Conservation (phyloP, 805 yeast species). For the Saccharomycopsis sp. region DNA sequence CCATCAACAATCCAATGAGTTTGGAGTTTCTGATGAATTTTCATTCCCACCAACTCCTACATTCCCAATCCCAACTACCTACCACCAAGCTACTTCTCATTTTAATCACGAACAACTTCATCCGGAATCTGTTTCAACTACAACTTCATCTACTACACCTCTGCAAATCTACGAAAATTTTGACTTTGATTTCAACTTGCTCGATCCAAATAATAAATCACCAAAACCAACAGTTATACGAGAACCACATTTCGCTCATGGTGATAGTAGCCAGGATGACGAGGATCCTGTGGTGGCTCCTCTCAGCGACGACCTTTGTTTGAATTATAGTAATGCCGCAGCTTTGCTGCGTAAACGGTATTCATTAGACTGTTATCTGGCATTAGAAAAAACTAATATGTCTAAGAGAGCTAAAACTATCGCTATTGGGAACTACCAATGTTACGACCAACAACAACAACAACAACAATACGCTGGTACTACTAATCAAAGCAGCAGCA, state of each 20-base stretch:
- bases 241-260: too few relatives aligned
- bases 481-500: too few relatives aligned
- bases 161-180: not conserved
- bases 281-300: not conserved
- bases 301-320: constrained; percentile 2
- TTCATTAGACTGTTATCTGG: not conserved
- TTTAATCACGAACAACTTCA: not conserved
- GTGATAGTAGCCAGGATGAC: not conserved
- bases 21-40: too few relatives aligned
- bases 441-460: not conserved
- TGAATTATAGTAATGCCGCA: not conserved
- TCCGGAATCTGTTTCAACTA: not conserved
- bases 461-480: not conserved
- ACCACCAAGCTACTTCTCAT: not conserved
- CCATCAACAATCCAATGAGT: too few relatives aligned
- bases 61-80: not conserved
- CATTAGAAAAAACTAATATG: not conserved
- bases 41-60: too few relatives aligned
- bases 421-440: not conserved
- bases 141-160: not conserved
- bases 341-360: not conserved
- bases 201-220: not conserved
- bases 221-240: not conserved
- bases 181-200: not conserved
- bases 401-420: constrained; percentile 5